These are phyloP conservation scores for Hondaea fermentalgiana DNA, from an alignment of 108 stramenopile species.

Conservation along the genomic window DNA sequence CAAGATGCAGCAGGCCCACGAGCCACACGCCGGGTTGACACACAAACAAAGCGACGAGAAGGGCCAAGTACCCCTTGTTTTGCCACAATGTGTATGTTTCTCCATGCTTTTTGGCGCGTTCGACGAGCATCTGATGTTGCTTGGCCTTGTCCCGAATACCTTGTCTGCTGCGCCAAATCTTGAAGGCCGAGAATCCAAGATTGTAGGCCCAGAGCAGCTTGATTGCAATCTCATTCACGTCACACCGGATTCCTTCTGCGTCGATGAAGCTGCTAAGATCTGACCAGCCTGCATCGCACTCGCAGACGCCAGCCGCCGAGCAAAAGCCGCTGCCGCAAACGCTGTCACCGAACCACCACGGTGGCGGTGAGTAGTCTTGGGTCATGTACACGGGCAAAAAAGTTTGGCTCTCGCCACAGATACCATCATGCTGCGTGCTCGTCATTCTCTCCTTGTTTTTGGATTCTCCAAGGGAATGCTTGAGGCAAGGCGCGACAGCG, in stretches of 20 bases:
- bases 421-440: too few species aligned
- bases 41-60: not conserved
- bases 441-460: too few species aligned
- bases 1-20: not conserved
- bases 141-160: not conserved
- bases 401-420: too few species aligned
- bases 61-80: not conserved
- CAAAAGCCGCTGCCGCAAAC: not conserved
- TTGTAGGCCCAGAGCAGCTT: not conserved
- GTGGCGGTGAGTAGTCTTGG: too few species aligned
- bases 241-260: not conserved
- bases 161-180: not conserved
- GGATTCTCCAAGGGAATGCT: too few species aligned
- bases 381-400: too few species aligned
- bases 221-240: not conserved
- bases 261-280: not conserved
- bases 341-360: not conserved
- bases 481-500: too few species aligned
- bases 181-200: not conserved
- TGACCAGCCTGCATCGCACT: not conserved
- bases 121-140: not conserved
- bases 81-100: not conserved
- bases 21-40: not conserved
- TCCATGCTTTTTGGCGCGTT: not conserved
- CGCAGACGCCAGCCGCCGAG: not conserved